Base-by-base conservation (phyloP, 1,284 basidiomycete species). In the Papiliotrema laurentii region DNA sequence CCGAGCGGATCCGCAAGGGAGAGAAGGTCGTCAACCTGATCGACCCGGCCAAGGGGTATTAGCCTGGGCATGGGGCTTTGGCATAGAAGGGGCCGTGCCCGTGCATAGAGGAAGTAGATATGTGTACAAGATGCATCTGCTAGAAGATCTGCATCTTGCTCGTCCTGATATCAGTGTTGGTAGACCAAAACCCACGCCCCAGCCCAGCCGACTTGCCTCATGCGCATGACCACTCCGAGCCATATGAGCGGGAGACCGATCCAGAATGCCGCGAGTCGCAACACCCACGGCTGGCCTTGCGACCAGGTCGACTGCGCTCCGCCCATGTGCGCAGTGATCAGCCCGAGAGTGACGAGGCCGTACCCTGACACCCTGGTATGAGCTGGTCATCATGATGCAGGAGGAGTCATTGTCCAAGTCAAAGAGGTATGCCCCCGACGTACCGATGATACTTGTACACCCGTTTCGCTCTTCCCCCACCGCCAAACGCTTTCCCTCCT, bases 361-460 rank as follows among this genome's bases (percentile, higher is more conserved):
- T 73, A 73, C 13, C 72, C 72, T 0, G 67, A 69, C 5, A 68
- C 34, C 19, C 72, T 68, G 36, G 19, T 14, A 38, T 38, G 16
- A 22, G 5, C 14, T 21, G n/a, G n/a, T 22, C 7, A 16, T 28
- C 4, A 26, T 10, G 5, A 26, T 21, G 22, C 21, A 44, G 13
- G 7, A 16, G 5, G 41, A 5, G n/a, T 13, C 34, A 33, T 10
- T 6, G 18, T n/a, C n/a, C n/a, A n/a, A n/a, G n/a, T n/a, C n/a
- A n/a, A n/a, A n/a, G n/a, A n/a, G n/a, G n/a, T n/a, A n/a, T n/a
- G n/a, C 5, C 30, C n/a, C 11, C 18, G 19, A 66, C 66, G 51
- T 49, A 70, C 69, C 69, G 58, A 52, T 74, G 72, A 44, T 68
- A 71, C 50, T 73, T 73, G 59, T 71, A 75, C 14, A 70, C 56